Percentiles rank a stretch among this genome's conserved stretches.
These are phyloP conservation scores for Saccharomyces kudriavzevii DNA, from an alignment of 805 yeast species.

Conservation along the genomic window DNA sequence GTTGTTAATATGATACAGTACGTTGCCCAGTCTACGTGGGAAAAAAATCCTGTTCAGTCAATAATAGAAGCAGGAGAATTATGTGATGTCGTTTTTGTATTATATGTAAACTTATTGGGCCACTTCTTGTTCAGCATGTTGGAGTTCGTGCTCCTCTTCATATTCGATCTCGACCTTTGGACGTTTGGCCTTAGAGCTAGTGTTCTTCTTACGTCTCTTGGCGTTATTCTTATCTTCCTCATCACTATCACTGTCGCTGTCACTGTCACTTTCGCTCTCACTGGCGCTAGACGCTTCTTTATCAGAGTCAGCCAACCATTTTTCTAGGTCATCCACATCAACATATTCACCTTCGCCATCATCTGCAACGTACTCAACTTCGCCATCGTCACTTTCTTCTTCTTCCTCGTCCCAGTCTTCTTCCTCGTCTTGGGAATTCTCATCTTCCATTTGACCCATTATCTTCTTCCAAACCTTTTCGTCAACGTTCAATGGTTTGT, in stretches of 20 bases:
- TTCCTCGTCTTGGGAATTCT: slow-evolving; percentile 42
- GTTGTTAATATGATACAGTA: not conserved
- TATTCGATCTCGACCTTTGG: slow-evolving; percentile 76
- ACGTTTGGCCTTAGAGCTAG: slow-evolving; percentile 43
- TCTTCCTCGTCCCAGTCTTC: slow-evolving; percentile 44
- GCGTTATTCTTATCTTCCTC: slow-evolving; percentile 34
- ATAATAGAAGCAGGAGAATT: not conserved
- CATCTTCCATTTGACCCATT: slow-evolving; percentile 72
- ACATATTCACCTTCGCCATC: slow-evolving; percentile 85
- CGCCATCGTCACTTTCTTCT: slow-evolving; percentile 55
- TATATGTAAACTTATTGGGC: slow-evolving; percentile 13
- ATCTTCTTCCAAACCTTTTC: slow-evolving; percentile 94
- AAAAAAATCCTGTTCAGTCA: not conserved
- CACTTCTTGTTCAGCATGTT: slow-evolving; percentile 22
- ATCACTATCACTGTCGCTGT: slow-evolving; percentile 33
- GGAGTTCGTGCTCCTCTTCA: slow-evolving; percentile 53
- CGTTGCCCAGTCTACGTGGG: not conserved
- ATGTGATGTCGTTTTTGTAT: not conserved
- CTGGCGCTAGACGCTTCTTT: slow-evolving; percentile 26
- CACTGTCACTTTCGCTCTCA: slow-evolving; percentile 31
- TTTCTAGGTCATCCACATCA: slow-evolving; percentile 87
- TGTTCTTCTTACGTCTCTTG: slow-evolving; percentile 32
- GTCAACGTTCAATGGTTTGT: slow-evolving; percentile 93
- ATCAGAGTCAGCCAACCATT: slow-evolving; percentile 64
- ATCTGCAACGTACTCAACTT: slow-evolving; percentile 82